These are phyloP conservation scores for Globisporangium emineosum DNA, from an alignment of 352 stramenopile genomes.

Conservation along the genomic window DNA sequence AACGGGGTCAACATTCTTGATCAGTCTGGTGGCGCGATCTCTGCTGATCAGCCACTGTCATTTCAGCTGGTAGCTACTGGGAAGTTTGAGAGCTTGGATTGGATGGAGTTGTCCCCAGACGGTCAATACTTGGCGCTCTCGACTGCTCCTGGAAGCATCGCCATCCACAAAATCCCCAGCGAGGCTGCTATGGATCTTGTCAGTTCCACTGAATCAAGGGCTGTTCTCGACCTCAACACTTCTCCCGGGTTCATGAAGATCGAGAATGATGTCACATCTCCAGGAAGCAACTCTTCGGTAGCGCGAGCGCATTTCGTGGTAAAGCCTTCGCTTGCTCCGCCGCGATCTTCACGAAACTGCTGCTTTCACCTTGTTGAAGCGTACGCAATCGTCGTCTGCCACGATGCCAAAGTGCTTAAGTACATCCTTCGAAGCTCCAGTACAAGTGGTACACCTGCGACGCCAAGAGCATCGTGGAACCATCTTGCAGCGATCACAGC, in stretches of 20 bases:
- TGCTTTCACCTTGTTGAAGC: not conserved
- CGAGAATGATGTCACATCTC: not conserved
- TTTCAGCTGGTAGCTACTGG: conserved; percentile 11
- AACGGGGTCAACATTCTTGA: not conserved
- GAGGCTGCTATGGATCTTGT: not conserved
- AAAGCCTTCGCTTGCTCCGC: not conserved
- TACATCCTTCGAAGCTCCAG: conserved; percentile 20
- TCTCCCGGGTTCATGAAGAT: conserved; percentile 10
- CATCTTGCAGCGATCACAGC: conserved; percentile 39
- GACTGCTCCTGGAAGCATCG: conserved; percentile 5
- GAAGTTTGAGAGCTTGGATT: conserved; percentile 5
- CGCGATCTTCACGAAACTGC: not conserved
- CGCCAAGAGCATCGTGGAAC: conserved; percentile 23
- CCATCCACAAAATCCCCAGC: conserved; percentile 2
- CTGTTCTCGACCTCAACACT: conserved; percentile 8
- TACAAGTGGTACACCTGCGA: not conserved
- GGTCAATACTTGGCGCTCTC: conserved; percentile 24
- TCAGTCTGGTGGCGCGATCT: not conserved
- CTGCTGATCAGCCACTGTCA: not conserved
- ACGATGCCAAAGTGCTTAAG: conserved; percentile 32
- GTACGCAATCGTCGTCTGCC: conserved; percentile 38
- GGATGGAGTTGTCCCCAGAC: conserved; percentile 28
- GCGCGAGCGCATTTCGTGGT: conserved; percentile 8
- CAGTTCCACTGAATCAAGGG: not conserved
- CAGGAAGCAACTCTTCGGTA: not conserved